phyloP scores from a whole-genome alignment of 2,329 filamentous ascomycete species.

The Pseudogymnoascus sp. region DNA sequence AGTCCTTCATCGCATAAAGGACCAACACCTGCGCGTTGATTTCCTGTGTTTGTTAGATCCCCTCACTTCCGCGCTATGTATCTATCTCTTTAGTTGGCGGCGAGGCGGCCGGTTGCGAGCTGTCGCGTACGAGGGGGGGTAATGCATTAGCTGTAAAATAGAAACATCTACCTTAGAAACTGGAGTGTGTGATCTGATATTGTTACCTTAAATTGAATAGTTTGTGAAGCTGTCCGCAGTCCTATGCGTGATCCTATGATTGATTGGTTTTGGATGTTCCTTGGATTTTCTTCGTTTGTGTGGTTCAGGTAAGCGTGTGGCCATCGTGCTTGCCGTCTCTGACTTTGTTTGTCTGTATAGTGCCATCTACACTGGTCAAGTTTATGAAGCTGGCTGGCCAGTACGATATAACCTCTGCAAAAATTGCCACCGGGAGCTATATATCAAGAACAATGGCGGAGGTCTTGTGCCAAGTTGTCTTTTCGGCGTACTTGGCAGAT shows the following conservation, averaged over 20 bases:
- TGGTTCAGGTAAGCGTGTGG: background rate
- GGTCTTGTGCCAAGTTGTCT: background rate
- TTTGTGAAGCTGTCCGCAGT: background rate
- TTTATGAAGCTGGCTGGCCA: background rate
- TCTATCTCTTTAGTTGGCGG: slow-evolving; percentile 12
- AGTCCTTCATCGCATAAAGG: slow-evolving; percentile 64
- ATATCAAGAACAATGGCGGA: background rate
- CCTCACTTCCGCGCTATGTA: slow-evolving; percentile 12
- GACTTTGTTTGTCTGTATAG: background rate
- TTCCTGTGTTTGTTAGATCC: slow-evolving; percentile 13
- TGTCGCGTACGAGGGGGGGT: slow-evolving; percentile 11
- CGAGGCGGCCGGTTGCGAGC: slow-evolving; percentile 10
- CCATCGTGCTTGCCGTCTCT: background rate
- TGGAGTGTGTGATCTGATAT: slow-evolving; percentile 11
- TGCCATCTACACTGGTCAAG: background rate
- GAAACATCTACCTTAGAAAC: slow-evolving; percentile 14
- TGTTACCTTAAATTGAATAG: slow-evolving; percentile 10
- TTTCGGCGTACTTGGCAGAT: background rate
- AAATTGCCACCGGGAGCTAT: background rate
- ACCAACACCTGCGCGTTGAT: slow-evolving; percentile 14
- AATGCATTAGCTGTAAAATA: slow-evolving; percentile 15
- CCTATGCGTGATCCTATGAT: background rate
- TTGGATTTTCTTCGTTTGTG: no score
- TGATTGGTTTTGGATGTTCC: background rate
- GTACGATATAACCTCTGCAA: background rate